phyloP scores from a whole-genome alignment of 768 basidiomycete species.

The Pulveroboletus sp. region DNA sequence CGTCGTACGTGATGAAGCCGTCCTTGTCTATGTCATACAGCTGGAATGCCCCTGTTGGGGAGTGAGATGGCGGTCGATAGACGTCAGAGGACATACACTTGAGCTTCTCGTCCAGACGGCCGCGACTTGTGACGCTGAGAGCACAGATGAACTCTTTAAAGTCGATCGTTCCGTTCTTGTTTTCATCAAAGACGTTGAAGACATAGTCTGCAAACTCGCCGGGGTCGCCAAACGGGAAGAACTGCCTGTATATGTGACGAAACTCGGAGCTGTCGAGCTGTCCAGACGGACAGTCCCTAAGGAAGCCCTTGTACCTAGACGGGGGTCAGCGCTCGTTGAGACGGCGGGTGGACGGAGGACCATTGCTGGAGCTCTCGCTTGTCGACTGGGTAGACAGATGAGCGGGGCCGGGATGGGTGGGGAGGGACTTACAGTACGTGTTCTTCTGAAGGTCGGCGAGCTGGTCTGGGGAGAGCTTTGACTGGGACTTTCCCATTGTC shows the following conservation, averaged over 20 bases:
- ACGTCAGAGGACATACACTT: conserved; percentile 63
- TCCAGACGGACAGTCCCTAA: conserved; percentile 97
- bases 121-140: conserved; percentile 89
- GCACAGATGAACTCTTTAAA: conserved; percentile 99
- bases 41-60: conserved; percentile 90
- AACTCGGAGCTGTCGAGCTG: conserved; percentile 96
- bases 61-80: conserved; percentile 13
- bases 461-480: conserved; percentile 91
- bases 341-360: conserved; percentile 35
- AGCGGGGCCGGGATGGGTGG: conserved; percentile 11
- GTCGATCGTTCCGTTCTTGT: conserved; percentile 96
- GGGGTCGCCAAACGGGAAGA: conserved; percentile 99
- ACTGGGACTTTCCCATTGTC: conserved; percentile 96
- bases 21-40: conserved; percentile 99
- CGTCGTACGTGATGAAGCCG: conserved; percentile 95
- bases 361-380: conserved; percentile 97
- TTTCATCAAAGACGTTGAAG: conserved; percentile 95
- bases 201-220: conserved; percentile 96
- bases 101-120: conserved; percentile 93
- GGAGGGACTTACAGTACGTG: conserved; percentile 77
- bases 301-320: conserved; percentile 95
- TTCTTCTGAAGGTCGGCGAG: conserved; percentile 94
- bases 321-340: conserved; percentile 8
- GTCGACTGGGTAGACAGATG: conserved; percentile 60
- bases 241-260: conserved; percentile 97